These are phyloP conservation scores for Hanseniaspora taiwanica DNA, from an alignment of 805 yeast genomes.

Conservation along the genomic window DNA sequence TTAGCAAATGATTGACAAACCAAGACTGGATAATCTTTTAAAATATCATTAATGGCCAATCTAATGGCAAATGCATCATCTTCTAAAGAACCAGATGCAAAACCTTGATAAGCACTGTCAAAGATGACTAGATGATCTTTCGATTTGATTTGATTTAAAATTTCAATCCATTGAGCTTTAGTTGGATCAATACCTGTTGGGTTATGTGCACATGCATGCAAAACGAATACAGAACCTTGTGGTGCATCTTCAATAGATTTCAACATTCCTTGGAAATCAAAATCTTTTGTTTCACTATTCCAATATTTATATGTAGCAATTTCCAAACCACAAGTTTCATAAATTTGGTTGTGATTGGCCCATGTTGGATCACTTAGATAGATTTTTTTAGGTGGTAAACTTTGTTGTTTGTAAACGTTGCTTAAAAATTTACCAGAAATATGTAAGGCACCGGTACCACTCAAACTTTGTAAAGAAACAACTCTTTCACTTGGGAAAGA, in stretches of 20 bases:
- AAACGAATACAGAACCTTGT: slow-evolving; percentile 61
- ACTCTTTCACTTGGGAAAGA: slow-evolving; percentile 49
- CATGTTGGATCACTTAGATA: slow-evolving; percentile 89
- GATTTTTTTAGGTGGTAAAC: slow-evolving; percentile 33
- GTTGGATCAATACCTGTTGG: slow-evolving; percentile 96
- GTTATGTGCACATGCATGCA: slow-evolving; percentile 96
- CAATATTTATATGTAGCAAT: slow-evolving; percentile 76
- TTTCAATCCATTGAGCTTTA: slow-evolving; percentile 61
- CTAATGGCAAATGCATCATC: slow-evolving; percentile 72
- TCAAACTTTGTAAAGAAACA: slow-evolving; percentile 75
- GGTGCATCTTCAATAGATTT: slow-evolving; percentile 52
- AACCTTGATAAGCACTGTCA: slow-evolving; percentile 96
- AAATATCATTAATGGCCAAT: slow-evolving; percentile 37
- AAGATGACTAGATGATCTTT: slow-evolving; percentile 68
- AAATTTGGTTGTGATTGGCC: slow-evolving; percentile 90
- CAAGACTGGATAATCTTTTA: slow-evolving; percentile 42
- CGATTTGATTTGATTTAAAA: slow-evolving; percentile 46
- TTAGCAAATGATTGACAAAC: slow-evolving; percentile 95
- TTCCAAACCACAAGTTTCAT: slow-evolving; percentile 52
- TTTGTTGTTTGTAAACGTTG: slow-evolving; percentile 7
- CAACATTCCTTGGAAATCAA: slow-evolving; percentile 61
- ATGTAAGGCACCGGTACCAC: slow-evolving; percentile 95
- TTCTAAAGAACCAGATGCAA: slow-evolving; percentile 77
- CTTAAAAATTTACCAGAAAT: slow-evolving; percentile 53
- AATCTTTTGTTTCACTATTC: slow-evolving; percentile 54